Conservation (phyloP, 2,329 filamentous ascomycete genomes). For the Ilyonectria mors-panacis region DNA sequence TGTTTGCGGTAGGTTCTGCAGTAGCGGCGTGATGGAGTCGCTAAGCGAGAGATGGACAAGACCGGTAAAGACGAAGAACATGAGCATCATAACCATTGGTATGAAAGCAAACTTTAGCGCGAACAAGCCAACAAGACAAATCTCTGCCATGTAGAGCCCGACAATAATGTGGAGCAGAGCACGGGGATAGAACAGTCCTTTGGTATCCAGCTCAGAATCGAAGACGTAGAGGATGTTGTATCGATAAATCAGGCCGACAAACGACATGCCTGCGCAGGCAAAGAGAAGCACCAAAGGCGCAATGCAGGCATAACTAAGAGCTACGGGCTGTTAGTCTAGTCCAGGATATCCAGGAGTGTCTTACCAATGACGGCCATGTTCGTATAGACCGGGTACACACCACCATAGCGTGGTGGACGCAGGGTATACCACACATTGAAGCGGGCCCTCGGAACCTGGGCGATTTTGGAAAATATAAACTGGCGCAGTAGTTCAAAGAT, state of each 20-base stretch:
- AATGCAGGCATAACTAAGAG: slow-evolving; percentile 88
- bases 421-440: slow-evolving; percentile 84
- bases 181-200: slow-evolving; percentile 89
- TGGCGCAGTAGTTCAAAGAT: slow-evolving; percentile 72
- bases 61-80: slow-evolving; percentile 81
- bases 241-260: slow-evolving; percentile 90
- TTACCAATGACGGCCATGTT: slow-evolving; percentile 84
- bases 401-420: slow-evolving; percentile 85
- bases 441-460: slow-evolving; percentile 85
- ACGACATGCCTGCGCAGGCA: slow-evolving; percentile 80
- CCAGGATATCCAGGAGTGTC: slow-evolving; percentile 47
- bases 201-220: slow-evolving; percentile 86
- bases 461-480: slow-evolving; percentile 76
- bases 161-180: slow-evolving; percentile 88
- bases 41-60: slow-evolving; percentile 84
- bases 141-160: slow-evolving; percentile 85
- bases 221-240: slow-evolving; percentile 94
- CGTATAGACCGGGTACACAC: slow-evolving; percentile 84
- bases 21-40: slow-evolving; percentile 80
- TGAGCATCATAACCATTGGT: slow-evolving; percentile 82
- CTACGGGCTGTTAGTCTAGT: slow-evolving; percentile 56
- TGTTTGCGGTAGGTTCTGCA: slow-evolving; percentile 86
- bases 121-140: slow-evolving; percentile 90
- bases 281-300: slow-evolving; percentile 89
- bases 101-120: slow-evolving; percentile 77